Conservation (phyloP, 306 rosid species). For the Cyamopsis tetragonoloba region DNA sequence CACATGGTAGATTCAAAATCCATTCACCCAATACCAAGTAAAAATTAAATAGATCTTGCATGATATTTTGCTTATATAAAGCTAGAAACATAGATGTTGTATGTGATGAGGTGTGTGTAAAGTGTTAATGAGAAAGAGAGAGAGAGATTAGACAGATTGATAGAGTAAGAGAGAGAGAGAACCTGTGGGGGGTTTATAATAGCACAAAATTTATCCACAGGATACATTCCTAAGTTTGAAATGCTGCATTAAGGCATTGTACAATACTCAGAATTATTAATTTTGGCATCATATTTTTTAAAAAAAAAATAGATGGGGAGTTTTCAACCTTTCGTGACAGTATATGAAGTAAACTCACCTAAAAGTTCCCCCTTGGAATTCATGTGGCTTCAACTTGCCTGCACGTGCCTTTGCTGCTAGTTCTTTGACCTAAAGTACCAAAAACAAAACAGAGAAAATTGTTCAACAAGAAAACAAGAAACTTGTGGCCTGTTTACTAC, state of each 20-base stretch:
- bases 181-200: slow-evolving; percentile 99
- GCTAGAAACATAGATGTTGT: not conserved
- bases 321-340: slow-evolving; percentile 3
- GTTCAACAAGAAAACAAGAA: slow-evolving; percentile 15
- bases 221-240: slow-evolving; percentile 99
- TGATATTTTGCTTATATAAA: not conserved
- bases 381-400: slow-evolving; percentile 84
- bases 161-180: slow-evolving; percentile 32
- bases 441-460: slow-evolving; percentile 8
- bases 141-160: not conserved
- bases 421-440: slow-evolving; percentile 67
- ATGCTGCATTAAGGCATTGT: slow-evolving; percentile 61
- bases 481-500: too few relatives aligned
- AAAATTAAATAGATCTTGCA: not conserved
- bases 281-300: not conserved
- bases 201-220: slow-evolving; percentile 91
- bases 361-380: slow-evolving; percentile 96
- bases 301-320: not conserved
- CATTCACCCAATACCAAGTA: not conserved
- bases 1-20: not conserved
- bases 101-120: not conserved
- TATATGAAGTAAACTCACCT: slow-evolving; percentile 52
- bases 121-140: not conserved
- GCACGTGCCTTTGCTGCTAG: slow-evolving; percentile 86
- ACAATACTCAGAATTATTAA: slow-evolving; percentile 20